These are phyloP conservation scores for Annulohypoxylon bovei DNA, from an alignment of 495 filamentous ascomycete genomes.

Conservation along the genomic window DNA sequence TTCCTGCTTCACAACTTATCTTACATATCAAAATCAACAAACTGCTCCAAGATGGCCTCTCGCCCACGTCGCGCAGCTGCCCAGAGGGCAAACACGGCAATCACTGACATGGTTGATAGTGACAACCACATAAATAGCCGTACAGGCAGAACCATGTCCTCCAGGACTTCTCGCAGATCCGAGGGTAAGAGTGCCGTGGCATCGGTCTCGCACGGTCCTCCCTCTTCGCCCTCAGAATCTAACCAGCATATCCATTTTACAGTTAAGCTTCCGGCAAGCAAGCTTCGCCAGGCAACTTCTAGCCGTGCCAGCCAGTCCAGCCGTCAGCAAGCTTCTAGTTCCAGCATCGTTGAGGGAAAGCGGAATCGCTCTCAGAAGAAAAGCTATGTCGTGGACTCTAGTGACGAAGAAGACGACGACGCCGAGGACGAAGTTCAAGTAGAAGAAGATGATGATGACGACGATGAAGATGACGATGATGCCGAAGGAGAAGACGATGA, in stretches of 20 bases:
- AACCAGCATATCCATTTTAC: slow-evolving; percentile 78
- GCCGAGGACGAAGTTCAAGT: slow-evolving; percentile 55
- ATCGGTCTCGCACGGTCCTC: slow-evolving; percentile 65
- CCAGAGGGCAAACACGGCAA: slow-evolving; percentile 59
- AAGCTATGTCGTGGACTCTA: slow-evolving; percentile 71
- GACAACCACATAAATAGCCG: slow-evolving; percentile 54
- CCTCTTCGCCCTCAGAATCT: slow-evolving; percentile 64
- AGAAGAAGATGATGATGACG: slow-evolving; percentile 57
- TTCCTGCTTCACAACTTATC: slow-evolving; percentile 5
- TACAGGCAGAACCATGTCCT: slow-evolving; percentile 57
- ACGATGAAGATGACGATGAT: slow-evolving; percentile 59
- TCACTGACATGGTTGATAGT: slow-evolving; percentile 63
- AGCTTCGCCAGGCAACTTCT: slow-evolving; percentile 79
- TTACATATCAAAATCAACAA: background rate
- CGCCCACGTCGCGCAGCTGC: slow-evolving; percentile 59
- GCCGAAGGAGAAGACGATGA: slow-evolving; percentile 53
- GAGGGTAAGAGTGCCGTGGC: slow-evolving; percentile 55
- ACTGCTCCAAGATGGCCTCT: slow-evolving; percentile 49
- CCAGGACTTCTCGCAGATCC: slow-evolving; percentile 58
- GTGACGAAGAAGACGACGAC: slow-evolving; percentile 59
- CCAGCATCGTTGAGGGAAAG: slow-evolving; percentile 69
- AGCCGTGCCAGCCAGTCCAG: slow-evolving; percentile 44
- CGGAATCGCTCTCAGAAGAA: slow-evolving; percentile 71
- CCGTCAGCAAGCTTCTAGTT: slow-evolving; percentile 52
- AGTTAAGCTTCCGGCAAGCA: slow-evolving; percentile 84